A percentile compares a stretch with the other conserved stretches of the same genome.
Conservation (phyloP, 2,329 filamentous ascomycete genomes). For the Colletotrichum australisinense region DNA sequence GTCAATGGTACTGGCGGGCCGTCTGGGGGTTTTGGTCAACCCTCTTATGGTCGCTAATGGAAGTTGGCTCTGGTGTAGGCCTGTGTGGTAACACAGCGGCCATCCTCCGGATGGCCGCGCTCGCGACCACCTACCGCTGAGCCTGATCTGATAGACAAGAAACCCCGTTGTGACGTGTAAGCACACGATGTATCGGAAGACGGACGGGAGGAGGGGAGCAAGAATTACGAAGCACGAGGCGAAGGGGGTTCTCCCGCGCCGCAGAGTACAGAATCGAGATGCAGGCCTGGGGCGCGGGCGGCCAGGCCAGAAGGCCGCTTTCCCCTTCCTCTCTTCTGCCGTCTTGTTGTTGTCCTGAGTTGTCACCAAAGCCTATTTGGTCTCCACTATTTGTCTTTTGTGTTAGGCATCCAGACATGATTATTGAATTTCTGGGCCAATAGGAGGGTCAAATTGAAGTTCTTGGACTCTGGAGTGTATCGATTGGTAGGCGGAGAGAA, state of each 20-base stretch:
- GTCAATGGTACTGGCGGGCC: not conserved
- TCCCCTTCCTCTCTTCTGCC: not conserved
- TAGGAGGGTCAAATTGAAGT: not conserved
- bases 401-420: not conserved
- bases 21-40: too few relatives aligned
- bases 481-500: not conserved
- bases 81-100: not conserved
- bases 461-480: not conserved
- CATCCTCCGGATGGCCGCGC: not conserved
- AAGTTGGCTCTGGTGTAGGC: too few relatives aligned
- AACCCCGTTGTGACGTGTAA: not conserved
- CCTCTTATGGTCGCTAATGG: not conserved
- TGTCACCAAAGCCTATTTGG: not conserved
- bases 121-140: not conserved
- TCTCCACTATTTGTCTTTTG: not conserved
- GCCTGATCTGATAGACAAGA: not conserved
- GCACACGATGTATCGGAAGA: not conserved
- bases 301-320: not conserved
- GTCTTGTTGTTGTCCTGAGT: not conserved
- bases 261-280: constrained; percentile 29
- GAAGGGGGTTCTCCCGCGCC: not conserved
- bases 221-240: not conserved
- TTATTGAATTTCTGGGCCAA: not conserved
- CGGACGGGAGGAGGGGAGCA: not conserved
- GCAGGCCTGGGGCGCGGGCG: constrained; percentile 19